Evolutionary conservation across 2,329 filamentous ascomycete genomes (phyloP), one percentile per base, ranked within the genome.

Genomic region (Talaromyces verruculosus): DNA sequence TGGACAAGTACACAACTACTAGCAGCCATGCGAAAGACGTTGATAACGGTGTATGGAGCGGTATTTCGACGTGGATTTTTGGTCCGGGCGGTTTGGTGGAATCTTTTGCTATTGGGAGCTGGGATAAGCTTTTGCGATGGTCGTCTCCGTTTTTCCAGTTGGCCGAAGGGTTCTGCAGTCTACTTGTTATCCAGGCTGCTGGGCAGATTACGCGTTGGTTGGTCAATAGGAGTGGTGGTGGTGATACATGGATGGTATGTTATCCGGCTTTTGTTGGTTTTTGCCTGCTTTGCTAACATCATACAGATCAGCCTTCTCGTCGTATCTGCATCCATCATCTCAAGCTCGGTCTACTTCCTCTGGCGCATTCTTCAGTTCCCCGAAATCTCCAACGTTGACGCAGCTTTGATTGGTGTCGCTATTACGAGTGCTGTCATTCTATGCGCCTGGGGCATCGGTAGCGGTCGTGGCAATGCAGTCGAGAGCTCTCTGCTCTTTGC

Each of bases 301-400:
- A 10, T 22, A 30, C 53, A 96, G 92, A 97, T 99, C 71, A 87
- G 91, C 61, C 87, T 98, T 49, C 86, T 99, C 53, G 89, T 96
- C 66, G 83, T 95, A 65, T 96, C 94, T 0, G 93, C 92, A 47
- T 95, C 92, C 67, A 88, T 97, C 72, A 96, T 98, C 72, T 95
- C 93, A 30, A 96, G 91, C 79, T 92, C 94, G 5, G 87, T 96
- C 69, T 98, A 98, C 81, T 98, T 98, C 80, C 87, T 99, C 61
- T 98, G 93, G 92, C 87, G 95, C 67, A 92, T 98, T 63, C 91
- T 93, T 17, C 91, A 91, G 69, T 98, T 99, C 79, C 94, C 95
- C 1, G 91, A 93, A 71, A 92, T 98, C 73, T 90, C 90, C 80
- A 97, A 96, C 74, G 85, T 96, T 39, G 95, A 98, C 76, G 93